These are phyloP conservation scores for Aspergillus olivimuriae DNA, from an alignment of 495 filamentous ascomycete species.

Conservation along the genomic window DNA sequence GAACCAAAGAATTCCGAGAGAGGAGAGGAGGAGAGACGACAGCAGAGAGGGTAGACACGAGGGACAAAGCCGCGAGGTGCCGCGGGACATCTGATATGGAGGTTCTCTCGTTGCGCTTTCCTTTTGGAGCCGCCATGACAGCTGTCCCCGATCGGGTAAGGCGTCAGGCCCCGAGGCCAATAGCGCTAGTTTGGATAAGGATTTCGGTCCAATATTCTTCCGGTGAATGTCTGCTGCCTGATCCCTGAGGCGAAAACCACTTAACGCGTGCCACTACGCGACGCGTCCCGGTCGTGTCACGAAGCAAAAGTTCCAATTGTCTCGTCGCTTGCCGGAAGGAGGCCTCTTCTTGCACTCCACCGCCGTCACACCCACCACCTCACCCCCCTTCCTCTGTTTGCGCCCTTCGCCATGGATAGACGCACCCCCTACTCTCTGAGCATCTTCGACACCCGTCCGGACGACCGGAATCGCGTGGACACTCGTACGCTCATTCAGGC, in stretches of 20 bases:
- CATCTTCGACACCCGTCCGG: conserved; percentile 64
- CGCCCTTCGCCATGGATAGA: conserved; percentile 64
- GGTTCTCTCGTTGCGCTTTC: conserved; percentile 18
- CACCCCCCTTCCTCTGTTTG: conserved; percentile 16
- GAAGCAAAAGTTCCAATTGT: conserved; percentile 27
- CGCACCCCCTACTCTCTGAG: conserved; percentile 78
- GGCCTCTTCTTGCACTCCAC: conserved; percentile 16
- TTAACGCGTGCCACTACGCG: conserved; percentile 38
- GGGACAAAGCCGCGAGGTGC: conserved; percentile 9
- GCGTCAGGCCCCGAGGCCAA: conserved; percentile 13
- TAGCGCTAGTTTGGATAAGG: conserved; percentile 4
- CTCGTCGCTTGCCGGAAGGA: conserved; percentile 9
- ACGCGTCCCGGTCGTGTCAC: conserved; percentile 29
- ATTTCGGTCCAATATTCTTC: conserved; percentile 6
- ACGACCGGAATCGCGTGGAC: conserved; percentile 57
- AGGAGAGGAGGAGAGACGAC: neutral
- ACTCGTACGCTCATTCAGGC: conserved; percentile 49
- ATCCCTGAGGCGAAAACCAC: conserved; percentile 22
- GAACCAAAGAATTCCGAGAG: too few species aligned
- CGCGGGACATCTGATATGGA: conserved; percentile 6
- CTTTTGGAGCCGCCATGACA: conserved; percentile 20
- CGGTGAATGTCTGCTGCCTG: neutral
- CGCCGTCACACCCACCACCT: conserved; percentile 14
- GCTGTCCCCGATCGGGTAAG: conserved; percentile 30
- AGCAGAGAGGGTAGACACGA: neutral